Percentiles rank a stretch among this genome's conserved stretches.
Conservation (phyloP, 768 basidiomycete genomes). For the Suillus subalutaceus region DNA sequence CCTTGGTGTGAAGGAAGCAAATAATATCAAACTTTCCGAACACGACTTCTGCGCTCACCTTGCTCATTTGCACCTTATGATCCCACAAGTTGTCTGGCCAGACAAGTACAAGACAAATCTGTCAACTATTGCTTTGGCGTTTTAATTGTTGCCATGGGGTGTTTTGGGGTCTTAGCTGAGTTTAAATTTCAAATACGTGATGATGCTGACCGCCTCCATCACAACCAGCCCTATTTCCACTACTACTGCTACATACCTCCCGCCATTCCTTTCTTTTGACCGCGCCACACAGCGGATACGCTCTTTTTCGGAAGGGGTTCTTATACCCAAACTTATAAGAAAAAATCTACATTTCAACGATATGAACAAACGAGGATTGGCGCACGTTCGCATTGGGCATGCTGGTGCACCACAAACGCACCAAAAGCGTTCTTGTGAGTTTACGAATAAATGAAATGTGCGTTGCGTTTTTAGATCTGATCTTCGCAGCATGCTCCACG, state of each 20-base stretch:
- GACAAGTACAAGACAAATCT: background rate
- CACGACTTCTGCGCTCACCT: background rate
- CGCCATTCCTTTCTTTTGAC: slow-evolving; percentile 23
- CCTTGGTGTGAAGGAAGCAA: background rate
- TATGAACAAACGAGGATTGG: slow-evolving; percentile 34
- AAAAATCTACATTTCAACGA: slow-evolving; percentile 13
- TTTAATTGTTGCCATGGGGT: slow-evolving; percentile 3
- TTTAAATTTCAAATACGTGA: slow-evolving; percentile 4
- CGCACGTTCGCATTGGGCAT: slow-evolving; percentile 27
- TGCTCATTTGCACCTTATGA: background rate
- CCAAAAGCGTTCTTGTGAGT: slow-evolving; percentile 32
- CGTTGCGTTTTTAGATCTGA: slow-evolving; percentile 10
- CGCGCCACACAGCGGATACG: slow-evolving; percentile 30
- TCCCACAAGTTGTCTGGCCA: background rate
- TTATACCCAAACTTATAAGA: slow-evolving; percentile 11
- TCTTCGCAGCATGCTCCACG: slow-evolving; percentile 47
- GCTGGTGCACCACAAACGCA: slow-evolving; percentile 22
- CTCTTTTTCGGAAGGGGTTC: slow-evolving; percentile 25
- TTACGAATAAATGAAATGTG: background rate
- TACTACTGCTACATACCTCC: background rate
- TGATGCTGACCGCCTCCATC: slow-evolving; percentile 12
- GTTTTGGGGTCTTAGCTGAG: slow-evolving; percentile 12
- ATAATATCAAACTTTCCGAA: background rate
- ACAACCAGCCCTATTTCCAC: slow-evolving; percentile 1
- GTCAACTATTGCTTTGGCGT: background rate